Evolutionary conservation across 495 filamentous ascomycete genomes (phyloP), one percentile per base, ranked within the genome.

Genomic region (Aspergillus cristatus): DNA sequence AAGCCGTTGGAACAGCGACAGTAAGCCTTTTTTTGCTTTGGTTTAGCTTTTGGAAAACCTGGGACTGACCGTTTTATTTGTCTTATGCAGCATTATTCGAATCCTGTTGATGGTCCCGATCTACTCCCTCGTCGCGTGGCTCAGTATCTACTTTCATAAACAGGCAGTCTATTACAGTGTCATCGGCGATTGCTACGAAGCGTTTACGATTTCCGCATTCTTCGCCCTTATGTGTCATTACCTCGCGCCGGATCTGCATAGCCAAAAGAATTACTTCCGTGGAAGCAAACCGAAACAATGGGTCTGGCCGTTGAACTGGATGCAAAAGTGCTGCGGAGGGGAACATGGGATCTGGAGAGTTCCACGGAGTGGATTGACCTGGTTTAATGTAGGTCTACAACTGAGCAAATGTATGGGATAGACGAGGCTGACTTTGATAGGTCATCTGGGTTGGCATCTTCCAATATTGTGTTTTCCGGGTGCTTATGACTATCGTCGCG

Each of bases 21-120:
- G 81, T 82, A 65, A 41, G 76, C 75, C 75, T 59, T 10, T 26
- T 18, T 14, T 25, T 26, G 15, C 30, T 20, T 18, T 28, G 26
- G 10, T 14, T 37, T 37, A 14, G 10, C 28, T 18, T 31, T 22
- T n/a, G 18, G 14, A 14, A 18, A 15, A 22, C 37, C 25, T 8
- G 4, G 4, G 20, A 26, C 46, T 53, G 22, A 57, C 48, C 8
- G 17, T 32, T 31, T 43, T 43, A 34, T 26, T 22, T n/a, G 18
- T 29, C 14, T 44, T 76, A 70, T 14, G 13, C 51, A 88, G 81
- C 55, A 90, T 94, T 43, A 88, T 95, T 41, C 85, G 88, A 30
- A 91, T 95, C 41, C 72, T 95, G 3, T 81, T 86, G 50, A 93
- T 95, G 86, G 74, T 94, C 20, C 88, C 88, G 17, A 68, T 94